These are phyloP conservation scores for Brassica juncea DNA, from an alignment of 345 rosid species.

Conservation along the genomic window DNA sequence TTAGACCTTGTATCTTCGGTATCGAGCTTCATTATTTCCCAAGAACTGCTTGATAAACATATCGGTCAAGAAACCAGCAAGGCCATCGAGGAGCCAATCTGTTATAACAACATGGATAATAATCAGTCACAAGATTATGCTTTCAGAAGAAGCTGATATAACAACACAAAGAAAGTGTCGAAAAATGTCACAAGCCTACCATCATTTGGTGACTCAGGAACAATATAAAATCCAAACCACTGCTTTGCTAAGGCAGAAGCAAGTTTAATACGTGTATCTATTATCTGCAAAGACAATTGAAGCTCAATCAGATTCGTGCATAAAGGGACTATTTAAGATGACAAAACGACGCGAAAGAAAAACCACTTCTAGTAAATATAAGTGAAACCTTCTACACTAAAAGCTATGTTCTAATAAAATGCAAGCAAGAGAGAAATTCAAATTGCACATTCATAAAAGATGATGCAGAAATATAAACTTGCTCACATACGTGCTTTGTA, in stretches of 20 bases:
- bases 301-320: slow-evolving; percentile 32
- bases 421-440: slow-evolving; percentile 15
- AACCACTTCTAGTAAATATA: background rate
- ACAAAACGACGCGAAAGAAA: slow-evolving; percentile 12
- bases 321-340: slow-evolving; percentile 22
- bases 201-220: slow-evolving; percentile 81
- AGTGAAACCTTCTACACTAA: slow-evolving; percentile 13
- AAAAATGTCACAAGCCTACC: slow-evolving; percentile 55
- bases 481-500: slow-evolving; percentile 6
- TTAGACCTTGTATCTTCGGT: slow-evolving; percentile 88
- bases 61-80: slow-evolving; percentile 91
- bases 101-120: slow-evolving; percentile 32
- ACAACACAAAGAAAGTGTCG: slow-evolving; percentile 19
- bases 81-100: slow-evolving; percentile 99
- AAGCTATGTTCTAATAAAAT: slow-evolving; percentile 15
- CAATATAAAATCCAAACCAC: slow-evolving; percentile 93
- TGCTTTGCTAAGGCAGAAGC: slow-evolving; percentile 92
- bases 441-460: slow-evolving; percentile 3
- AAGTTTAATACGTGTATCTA: slow-evolving; percentile 85
- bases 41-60: slow-evolving; percentile 83
- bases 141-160: slow-evolving; percentile 15
- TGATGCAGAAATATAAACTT: background rate
- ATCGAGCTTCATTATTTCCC: slow-evolving; percentile 95
- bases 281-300: slow-evolving; percentile 58
- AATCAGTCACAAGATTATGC: slow-evolving; percentile 18